Base-by-base conservation (phyloP, 257 asterid species). In the Nicotiana tomentosiformis region DNA sequence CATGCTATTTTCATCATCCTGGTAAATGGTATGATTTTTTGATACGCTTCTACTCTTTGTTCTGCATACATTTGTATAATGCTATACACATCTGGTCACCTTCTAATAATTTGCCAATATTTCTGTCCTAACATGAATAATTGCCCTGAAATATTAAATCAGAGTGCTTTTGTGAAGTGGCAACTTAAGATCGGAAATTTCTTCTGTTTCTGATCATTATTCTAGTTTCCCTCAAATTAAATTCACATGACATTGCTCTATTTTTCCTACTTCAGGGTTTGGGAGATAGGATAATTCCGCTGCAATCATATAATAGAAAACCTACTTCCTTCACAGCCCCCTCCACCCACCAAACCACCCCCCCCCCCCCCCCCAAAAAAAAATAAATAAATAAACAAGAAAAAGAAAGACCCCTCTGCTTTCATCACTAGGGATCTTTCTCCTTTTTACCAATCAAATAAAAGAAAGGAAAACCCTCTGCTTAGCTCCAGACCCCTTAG, bases 1-100 rank as follows among this genome's bases (percentile, higher is more conserved):
- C 98, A 93, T 84, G 97, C 98, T 68, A 60, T 91, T 64, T 95
- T 89, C 88, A 82, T 93, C 87, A 90, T 93, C 89, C 89, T 95
- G 80, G 92, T 95, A 82, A 95, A 95, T 46, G 98, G 98, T 95
- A 90, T 82, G 88, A 58, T 46, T 79, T 43, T 76, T 86, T 81
- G 53, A 66, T 84, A 64, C 51, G 37, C 9, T 29, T 72, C 26
- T 76, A 26, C 80, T 76, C 80, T 26, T 76, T 76, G 46, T 76
- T 70, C 20, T 70, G 58, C 58, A 70, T 43, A 10, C 46, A 68
- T 10, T 11, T 39, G 26, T 72, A 72, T 46, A 12, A 46, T 72
- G 23, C 16, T 72, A 72, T 23, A 46, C 79, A 46, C 79, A 46
- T 46, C 61, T 46, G 37, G 61, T 23, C 20, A 46, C 61, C 79